Evolutionary conservation across 2,329 filamentous ascomycete species (phyloP), one percentile per base, ranked within the genome.

Genomic region (Tothia fuscella): DNA sequence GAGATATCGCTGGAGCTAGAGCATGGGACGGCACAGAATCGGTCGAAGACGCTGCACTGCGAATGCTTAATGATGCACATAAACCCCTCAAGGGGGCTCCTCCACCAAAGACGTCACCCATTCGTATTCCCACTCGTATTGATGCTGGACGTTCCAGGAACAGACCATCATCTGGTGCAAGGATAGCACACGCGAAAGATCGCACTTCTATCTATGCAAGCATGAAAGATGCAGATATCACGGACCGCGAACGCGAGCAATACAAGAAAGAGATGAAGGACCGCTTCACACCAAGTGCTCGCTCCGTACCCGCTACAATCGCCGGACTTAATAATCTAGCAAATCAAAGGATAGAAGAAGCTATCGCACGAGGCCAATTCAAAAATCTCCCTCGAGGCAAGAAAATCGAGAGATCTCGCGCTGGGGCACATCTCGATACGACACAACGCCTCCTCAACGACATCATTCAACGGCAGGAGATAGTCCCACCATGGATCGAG

Each of bases 361-460:
- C 91, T 5, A 95, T 96, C 53, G 82, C 86, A 1, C 70, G 87
- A 24, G 91, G 91, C 0, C 83, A 94, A 56, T 96, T 98, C 63
- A 75, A 76, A 56, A 80, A 93, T 51, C 81, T 98, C 10, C 78
- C 77, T 6, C 72, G 88, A 2, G 89, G 89, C 0, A 81, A 81
- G 50, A 79, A 77, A 5, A 70, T 89, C n/a, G 76, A 88, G 57
- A 67, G 81, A n/a, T 78, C 84, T 49, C 82, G 84, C 1, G 81
- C 80, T 51, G 93, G 82, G 50, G 87, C 91, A 0, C 96, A 93
- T 54, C 76, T 96, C 44, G 86, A 96, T 55, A 96, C 89, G 0
- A 96, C 91, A 0, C 89, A 96, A 61, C 95, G 95, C 58, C 84
- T 96, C 52, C 82, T 96, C 81, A 96, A 98, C 63, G 91, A 93